Evolutionary conservation across 2,329 filamentous ascomycete species (phyloP).

Genomic region (Colletotrichum echinochloae): DNA sequence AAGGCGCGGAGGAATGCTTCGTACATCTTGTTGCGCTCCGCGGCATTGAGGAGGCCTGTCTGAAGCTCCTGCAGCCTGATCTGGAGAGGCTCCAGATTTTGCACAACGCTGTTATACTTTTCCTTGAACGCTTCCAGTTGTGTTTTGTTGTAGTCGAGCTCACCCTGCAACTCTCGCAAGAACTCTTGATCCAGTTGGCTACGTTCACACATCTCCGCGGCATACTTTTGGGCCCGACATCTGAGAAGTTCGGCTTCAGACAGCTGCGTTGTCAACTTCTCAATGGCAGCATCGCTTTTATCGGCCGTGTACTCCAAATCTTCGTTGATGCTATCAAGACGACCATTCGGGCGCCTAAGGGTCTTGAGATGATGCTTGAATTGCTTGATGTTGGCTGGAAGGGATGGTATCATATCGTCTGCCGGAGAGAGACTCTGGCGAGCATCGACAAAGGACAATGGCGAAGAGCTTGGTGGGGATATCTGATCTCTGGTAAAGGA

Average conservation of each 20-base stretch:
- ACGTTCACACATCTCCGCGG: slow-evolving; percentile 15
- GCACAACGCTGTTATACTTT: slow-evolving; percentile 10
- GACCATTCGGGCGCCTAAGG: slow-evolving; percentile 19
- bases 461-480: not conserved
- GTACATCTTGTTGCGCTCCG: slow-evolving; percentile 25
- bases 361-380: slow-evolving; percentile 19
- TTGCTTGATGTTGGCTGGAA: not conserved
- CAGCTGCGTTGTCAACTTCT: not conserved
- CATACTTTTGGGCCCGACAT: slow-evolving; percentile 8
- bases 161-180: not conserved
- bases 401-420: not conserved
- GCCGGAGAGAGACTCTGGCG: not conserved
- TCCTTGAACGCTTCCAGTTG: slow-evolving; percentile 15
- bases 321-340: slow-evolving; percentile 24
- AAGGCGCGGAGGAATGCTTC: slow-evolving; percentile 13
- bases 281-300: not conserved
- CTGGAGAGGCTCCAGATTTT: slow-evolving; percentile 6
- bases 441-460: slow-evolving; percentile 19
- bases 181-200: not conserved
- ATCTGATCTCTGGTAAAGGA: not conserved
- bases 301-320: not conserved
- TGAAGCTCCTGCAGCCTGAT: slow-evolving; percentile 1
- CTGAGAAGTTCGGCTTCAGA: slow-evolving; percentile 13
- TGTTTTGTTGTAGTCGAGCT: not conserved
- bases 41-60: slow-evolving; percentile 15